Conservation (phyloP, 306 rosid genomes). For the Erythrophleum fordii region DNA sequence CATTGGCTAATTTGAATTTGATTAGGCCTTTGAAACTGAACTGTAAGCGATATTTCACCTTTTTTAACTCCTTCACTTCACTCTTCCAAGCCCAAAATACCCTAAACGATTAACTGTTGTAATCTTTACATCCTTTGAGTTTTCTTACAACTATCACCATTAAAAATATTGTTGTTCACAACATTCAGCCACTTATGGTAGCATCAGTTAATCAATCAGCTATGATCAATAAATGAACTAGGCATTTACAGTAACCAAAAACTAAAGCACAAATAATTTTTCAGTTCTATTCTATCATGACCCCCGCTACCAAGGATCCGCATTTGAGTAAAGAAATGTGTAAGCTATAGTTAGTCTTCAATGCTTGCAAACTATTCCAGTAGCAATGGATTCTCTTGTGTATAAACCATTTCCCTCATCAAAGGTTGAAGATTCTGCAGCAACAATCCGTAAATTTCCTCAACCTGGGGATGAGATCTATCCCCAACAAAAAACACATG, state of each 20-base stretch:
- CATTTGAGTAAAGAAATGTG: background rate
- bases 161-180: background rate
- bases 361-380: constrained; percentile 7
- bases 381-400: constrained; percentile 26
- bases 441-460: constrained; percentile 44
- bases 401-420: constrained; percentile 46
- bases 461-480: constrained; percentile 37
- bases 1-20: constrained; percentile 41
- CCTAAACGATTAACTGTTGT: constrained; percentile 12
- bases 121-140: background rate
- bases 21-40: constrained; percentile 36
- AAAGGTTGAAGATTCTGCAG: constrained; percentile 52
- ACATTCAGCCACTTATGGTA: background rate
- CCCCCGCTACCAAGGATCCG: background rate
- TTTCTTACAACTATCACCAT: background rate
- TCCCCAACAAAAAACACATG: constrained; percentile 45
- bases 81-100: constrained; percentile 19
- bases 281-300: background rate
- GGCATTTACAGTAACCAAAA: constrained; percentile 10
- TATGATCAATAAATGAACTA: background rate
- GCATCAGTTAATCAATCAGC: background rate
- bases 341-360: constrained; percentile 19
- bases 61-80: constrained; percentile 29
- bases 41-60: constrained; percentile 23
- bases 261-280: background rate